Conservation (phyloP, 139 green algal species). For the Chlorella sorokiniana region DNA sequence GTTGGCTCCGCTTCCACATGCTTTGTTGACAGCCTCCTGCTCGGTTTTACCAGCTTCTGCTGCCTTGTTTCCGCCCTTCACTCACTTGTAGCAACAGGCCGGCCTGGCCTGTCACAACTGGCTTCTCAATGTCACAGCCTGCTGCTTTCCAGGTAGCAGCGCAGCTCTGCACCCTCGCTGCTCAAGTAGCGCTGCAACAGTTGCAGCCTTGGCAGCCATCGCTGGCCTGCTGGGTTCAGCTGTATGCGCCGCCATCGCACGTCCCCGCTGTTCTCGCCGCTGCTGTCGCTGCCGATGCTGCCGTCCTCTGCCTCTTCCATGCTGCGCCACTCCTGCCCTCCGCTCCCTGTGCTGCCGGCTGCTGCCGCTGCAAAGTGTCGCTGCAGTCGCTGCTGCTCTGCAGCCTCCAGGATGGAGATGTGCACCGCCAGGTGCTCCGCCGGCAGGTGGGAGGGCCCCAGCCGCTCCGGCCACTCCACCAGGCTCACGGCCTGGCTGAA, state of each 20-base stretch:
- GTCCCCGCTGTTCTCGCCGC: neutral
- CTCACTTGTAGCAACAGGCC: no score
- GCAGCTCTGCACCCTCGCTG: neutral
- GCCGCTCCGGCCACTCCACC: slow-evolving; percentile 47
- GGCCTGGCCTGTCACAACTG: no score
- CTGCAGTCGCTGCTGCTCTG: slow-evolving; percentile 4
- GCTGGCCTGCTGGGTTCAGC: neutral
- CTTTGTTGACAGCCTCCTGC: neutral
- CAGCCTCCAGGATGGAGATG: neutral
- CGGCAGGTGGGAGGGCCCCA: slow-evolving; percentile 9
- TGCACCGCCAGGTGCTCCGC: neutral
- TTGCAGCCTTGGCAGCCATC: slow-evolving; percentile 26
- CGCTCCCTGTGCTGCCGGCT: neutral
- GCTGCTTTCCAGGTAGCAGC: slow-evolving; percentile 12
- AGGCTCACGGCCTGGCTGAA: slow-evolving; percentile 33
- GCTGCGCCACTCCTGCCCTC: slow-evolving; percentile 11
- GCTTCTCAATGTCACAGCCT: neutral
- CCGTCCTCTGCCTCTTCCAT: neutral
- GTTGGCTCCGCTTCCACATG: no score
- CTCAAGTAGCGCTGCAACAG: slow-evolving; percentile 7
- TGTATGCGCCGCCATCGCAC: neutral
- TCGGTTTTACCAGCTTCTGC: no score
- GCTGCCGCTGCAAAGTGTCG: neutral
- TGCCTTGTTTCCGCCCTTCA: no score
- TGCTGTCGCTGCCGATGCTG: neutral